Percentiles rank a stretch among this genome's conserved stretches.
Evolutionary conservation across 352 stramenopile species (phyloP).

Genomic region (Aphanomyces invadans): DNA sequence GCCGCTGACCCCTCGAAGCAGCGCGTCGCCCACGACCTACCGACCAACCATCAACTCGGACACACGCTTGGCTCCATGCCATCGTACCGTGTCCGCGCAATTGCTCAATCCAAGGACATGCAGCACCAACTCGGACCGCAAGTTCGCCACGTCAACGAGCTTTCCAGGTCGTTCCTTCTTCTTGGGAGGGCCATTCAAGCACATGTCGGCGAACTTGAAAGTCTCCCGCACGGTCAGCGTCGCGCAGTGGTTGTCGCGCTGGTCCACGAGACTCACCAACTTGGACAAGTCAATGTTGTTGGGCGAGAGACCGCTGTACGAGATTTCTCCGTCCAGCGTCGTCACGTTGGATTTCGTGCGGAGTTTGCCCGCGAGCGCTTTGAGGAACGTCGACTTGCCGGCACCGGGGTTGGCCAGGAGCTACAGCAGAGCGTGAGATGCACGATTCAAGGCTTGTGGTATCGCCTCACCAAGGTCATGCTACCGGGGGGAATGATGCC

Average conservation of each 20-base stretch:
- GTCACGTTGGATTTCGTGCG: slow-evolving; percentile 29
- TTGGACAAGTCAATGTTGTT: slow-evolving; percentile 54
- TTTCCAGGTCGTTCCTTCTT: slow-evolving; percentile 45
- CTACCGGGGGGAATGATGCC: slow-evolving; percentile 50
- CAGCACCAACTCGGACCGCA: slow-evolving; percentile 66
- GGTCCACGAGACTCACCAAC: slow-evolving; percentile 54
- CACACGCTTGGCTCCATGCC: too few species aligned
- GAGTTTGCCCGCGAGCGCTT: slow-evolving; percentile 57
- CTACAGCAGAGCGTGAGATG: neutral
- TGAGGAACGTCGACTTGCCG: slow-evolving; percentile 66
- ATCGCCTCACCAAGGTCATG: slow-evolving; percentile 45
- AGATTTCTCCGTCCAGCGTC: slow-evolving; percentile 35
- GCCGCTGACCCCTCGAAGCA: slow-evolving; percentile 85
- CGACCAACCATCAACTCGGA: too few species aligned
- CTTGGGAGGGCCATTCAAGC: slow-evolving; percentile 50
- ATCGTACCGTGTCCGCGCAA: slow-evolving; percentile 86
- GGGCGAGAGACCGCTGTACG: slow-evolving; percentile 37
- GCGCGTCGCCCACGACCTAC: slow-evolving; percentile 78
- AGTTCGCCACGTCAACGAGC: slow-evolving; percentile 53
- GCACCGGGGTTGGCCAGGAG: slow-evolving; percentile 48
- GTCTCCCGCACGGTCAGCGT: slow-evolving; percentile 92
- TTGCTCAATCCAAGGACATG: slow-evolving; percentile 79
- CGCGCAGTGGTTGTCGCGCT: slow-evolving; percentile 83
- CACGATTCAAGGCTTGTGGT: neutral
- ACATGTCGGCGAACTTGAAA: slow-evolving; percentile 89